Conservation (phyloP, 106 monocot species). For the Acorus calamus region DNA sequence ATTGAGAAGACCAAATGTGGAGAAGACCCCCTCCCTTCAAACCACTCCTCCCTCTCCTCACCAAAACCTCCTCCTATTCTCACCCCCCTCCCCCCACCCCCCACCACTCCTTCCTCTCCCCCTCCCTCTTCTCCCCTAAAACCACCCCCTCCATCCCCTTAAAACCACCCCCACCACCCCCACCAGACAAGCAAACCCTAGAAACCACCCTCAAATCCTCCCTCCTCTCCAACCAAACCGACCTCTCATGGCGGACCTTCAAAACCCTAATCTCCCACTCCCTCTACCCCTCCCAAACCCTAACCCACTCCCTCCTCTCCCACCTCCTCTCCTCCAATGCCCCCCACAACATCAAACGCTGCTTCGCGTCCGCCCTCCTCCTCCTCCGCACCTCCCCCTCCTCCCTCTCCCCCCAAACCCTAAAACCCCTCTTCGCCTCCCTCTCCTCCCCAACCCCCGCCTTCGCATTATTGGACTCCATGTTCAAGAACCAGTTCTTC, state of each 20-base stretch:
- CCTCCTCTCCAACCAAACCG: conserved; percentile 31
- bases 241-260: conserved; percentile 77
- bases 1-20: no score
- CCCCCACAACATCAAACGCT: conserved; percentile 76
- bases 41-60: no score
- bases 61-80: not conserved
- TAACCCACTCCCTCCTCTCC: conserved; percentile 39
- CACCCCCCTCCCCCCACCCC: conserved; percentile 6
- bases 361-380: conserved; percentile 50
- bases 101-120: conserved; percentile 19
- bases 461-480: conserved; percentile 34
- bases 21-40: no score
- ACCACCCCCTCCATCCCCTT: conserved; percentile 62
- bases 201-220: conserved; percentile 36
- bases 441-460: conserved; percentile 40
- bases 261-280: conserved; percentile 47
- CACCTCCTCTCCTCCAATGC: conserved; percentile 39
- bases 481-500: conserved; percentile 48
- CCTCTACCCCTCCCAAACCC: conserved; percentile 21
- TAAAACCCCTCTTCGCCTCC: conserved; percentile 36
- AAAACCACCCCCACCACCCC: conserved; percentile 8
- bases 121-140: conserved; percentile 72
- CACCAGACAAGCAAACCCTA: conserved; percentile 21
- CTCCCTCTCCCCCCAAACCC: conserved; percentile 27
- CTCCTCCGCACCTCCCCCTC: conserved; percentile 43